Evolutionary conservation across 768 basidiomycete species (phyloP).

Genomic region (Pulveroboletus frians): DNA sequence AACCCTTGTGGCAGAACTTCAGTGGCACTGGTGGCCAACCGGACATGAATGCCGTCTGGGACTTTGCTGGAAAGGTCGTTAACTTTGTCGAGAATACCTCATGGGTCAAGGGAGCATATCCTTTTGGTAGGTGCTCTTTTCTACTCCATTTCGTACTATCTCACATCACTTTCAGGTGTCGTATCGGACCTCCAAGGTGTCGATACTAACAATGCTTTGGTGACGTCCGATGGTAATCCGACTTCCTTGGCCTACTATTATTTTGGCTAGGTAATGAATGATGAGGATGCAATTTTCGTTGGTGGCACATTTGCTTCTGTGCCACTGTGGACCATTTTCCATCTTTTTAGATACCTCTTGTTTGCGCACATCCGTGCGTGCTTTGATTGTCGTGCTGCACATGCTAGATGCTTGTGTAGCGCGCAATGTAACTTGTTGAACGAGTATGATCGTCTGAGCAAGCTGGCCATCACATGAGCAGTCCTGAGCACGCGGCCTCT

Average conservation of each 20-base stretch:
- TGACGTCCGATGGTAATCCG: conserved; percentile 23
- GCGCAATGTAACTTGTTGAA: conserved; percentile 22
- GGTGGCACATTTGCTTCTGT: conserved; percentile 13
- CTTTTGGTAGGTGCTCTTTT: conserved; percentile 51
- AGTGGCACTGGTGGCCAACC: conserved; percentile 36
- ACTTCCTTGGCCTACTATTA: conserved; percentile 49
- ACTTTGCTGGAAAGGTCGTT: conserved; percentile 41
- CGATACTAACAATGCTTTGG: conserved; percentile 45
- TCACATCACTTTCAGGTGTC: conserved; percentile 36
- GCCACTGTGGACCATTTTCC: conserved; percentile 15
- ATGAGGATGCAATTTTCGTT: background rate
- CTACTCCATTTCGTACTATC: background rate
- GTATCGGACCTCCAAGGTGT: conserved; percentile 52
- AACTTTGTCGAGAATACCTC: conserved; percentile 39
- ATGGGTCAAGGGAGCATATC: conserved; percentile 37
- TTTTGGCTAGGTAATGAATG: conserved; percentile 26
- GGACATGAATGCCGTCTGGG: conserved; percentile 31
- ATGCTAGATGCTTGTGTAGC: conserved; percentile 20
- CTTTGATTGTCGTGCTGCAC: conserved; percentile 11
- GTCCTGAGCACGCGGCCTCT: background rate
- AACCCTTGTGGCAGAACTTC: conserved; percentile 44
- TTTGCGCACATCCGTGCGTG: background rate
- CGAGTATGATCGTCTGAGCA: conserved; percentile 3
- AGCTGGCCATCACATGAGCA: no score
- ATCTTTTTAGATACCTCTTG: background rate